Evolutionary conservation across 371 early-diverging fungal genomes (phyloP).

Genomic region (Parasitella parasitica): DNA sequence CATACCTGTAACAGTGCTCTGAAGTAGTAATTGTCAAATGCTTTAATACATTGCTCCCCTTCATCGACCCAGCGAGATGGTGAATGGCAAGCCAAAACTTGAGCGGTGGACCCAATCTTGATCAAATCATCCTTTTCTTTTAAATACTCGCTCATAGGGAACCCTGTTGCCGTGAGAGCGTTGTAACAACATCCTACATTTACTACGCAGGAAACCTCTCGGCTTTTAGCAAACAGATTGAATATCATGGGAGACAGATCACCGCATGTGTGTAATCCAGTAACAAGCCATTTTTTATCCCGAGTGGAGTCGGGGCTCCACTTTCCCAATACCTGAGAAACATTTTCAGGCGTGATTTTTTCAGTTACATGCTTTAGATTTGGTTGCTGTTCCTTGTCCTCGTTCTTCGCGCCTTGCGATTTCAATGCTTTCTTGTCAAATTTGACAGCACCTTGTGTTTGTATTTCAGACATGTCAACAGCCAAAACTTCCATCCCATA

Average conservation of each 20-base stretch:
- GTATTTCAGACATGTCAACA: constrained; percentile 74
- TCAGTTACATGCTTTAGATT: constrained; percentile 53
- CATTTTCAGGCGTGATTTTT: constrained; percentile 52
- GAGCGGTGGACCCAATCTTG: constrained; percentile 62
- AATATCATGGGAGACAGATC: constrained; percentile 76
- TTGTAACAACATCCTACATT: constrained; percentile 91
- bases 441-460: constrained; percentile 78
- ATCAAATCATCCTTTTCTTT: constrained; percentile 36
- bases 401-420: background rate
- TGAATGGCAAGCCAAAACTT: constrained; percentile 85
- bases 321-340: constrained; percentile 35
- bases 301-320: constrained; percentile 17
- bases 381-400: constrained; percentile 14
- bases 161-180: constrained; percentile 63
- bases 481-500: constrained; percentile 74
- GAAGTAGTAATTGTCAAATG: constrained; percentile 72
- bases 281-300: constrained; percentile 62
- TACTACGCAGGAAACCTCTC: constrained; percentile 64
- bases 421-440: constrained; percentile 59
- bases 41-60: constrained; percentile 53
- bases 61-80: constrained; percentile 73
- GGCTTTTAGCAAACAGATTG: constrained; percentile 66
- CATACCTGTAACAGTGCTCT: constrained; percentile 68
- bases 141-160: constrained; percentile 58
- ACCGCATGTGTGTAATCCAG: constrained; percentile 89